These are phyloP conservation scores for Solanum chilense DNA, from an alignment of 257 asterid species.

Conservation along the genomic window DNA sequence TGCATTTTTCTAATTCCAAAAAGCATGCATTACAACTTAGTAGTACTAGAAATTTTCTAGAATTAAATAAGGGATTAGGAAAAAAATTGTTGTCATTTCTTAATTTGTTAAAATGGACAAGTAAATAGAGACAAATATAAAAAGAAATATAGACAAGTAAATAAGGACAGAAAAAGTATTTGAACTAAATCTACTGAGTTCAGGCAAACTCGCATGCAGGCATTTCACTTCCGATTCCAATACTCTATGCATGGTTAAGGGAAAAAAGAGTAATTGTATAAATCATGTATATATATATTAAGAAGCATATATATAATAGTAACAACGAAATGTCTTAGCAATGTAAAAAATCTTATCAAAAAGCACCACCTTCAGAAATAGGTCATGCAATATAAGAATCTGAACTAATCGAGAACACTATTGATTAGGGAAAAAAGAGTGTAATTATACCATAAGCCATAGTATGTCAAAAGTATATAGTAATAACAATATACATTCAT, in stretches of 20 bases:
- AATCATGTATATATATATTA: background rate
- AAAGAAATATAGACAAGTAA: too few relatives aligned
- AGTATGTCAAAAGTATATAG: background rate
- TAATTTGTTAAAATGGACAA: too few relatives aligned
- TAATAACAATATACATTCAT: too few relatives aligned
- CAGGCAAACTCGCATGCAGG: accelerated
- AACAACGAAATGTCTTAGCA: background rate
- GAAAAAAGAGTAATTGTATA: background rate
- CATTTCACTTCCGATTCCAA: background rate
- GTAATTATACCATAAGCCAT: too few relatives aligned
- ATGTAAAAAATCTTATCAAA: background rate
- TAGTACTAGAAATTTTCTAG: too few relatives aligned
- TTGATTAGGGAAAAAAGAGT: too few relatives aligned
- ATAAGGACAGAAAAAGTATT: accelerated
- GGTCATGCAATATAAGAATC: accelerated
- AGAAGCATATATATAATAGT: background rate
- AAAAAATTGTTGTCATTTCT: too few relatives aligned
- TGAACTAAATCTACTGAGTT: background rate
- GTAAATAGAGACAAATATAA: too few relatives aligned
- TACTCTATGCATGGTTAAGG: background rate
- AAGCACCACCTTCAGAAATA: background rate
- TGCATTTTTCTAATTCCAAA: too few relatives aligned
- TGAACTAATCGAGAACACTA: background rate
- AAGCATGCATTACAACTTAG: too few relatives aligned
- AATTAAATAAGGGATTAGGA: too few relatives aligned